A percentile compares a stretch with the other conserved stretches of the same genome.
Evolutionary conservation across 2,329 filamentous ascomycete species (phyloP).

Genomic region (Pseudophaeomoniella oleicola): DNA sequence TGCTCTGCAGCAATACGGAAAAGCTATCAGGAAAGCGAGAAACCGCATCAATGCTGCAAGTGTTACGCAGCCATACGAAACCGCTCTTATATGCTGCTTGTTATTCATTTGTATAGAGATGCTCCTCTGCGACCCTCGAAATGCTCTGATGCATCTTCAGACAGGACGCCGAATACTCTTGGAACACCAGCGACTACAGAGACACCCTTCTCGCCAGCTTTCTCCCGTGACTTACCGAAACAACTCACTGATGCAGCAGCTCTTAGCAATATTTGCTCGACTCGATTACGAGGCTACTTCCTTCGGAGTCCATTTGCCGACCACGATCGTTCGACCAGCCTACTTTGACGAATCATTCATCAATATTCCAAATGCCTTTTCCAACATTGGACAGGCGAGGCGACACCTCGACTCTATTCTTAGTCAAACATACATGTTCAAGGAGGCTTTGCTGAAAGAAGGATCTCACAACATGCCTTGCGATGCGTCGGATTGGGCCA

Average conservation of each 20-base stretch:
- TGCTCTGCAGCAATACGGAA: slow-evolving; percentile 24
- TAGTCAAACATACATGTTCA: background rate
- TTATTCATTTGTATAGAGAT: slow-evolving; percentile 27
- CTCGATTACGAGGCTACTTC: background rate
- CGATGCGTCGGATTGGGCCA: background rate
- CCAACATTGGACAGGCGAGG: background rate
- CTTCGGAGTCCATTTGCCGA: background rate
- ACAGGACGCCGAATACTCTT: slow-evolving; percentile 17
- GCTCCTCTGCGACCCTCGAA: slow-evolving; percentile 17
- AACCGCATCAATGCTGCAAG: slow-evolving; percentile 11
- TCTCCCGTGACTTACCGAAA: background rate
- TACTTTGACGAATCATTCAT: background rate
- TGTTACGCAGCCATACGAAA: slow-evolving; percentile 15
- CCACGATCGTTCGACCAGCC: background rate
- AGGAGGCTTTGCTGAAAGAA: background rate
- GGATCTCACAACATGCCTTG: background rate
- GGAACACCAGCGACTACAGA: slow-evolving; percentile 3
- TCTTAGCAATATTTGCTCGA: background rate
- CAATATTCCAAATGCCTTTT: too few species aligned
- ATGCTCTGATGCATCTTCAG: slow-evolving; percentile 16
- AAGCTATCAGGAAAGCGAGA: slow-evolving; percentile 22
- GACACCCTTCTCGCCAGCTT: background rate
- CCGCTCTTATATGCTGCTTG: slow-evolving; percentile 27
- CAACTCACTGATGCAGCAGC: background rate
- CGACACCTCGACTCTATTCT: background rate